Evolutionary conservation across 176 grass and related monocot genomes (phyloP), one percentile per base, ranked within the genome.

Genomic region (Tuctoria greenei): DNA sequence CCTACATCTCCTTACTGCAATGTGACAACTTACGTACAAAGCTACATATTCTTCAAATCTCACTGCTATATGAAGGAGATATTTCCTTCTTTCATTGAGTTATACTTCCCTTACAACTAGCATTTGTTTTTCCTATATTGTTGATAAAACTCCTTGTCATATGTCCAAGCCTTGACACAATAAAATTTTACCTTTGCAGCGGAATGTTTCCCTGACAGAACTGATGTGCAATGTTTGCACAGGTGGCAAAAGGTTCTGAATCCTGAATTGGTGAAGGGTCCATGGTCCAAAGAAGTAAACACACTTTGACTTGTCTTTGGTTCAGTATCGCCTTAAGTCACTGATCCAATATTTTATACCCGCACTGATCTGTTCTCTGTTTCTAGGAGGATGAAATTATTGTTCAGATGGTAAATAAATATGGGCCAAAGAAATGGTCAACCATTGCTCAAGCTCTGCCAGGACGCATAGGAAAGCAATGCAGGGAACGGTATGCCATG

Each of bases 161-260:
- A 66, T 37, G 16, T 45, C 24, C 27, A 77, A 90, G 24, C 28
- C 69, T 86, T 87, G 34, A 87, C 61, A 77, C 8, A 75, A 61
- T 34, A 2, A 25, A 46, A 14, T 74, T 74, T 3, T 88, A 63
- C 27, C 71, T 86, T 80, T 91, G 34, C 87, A 99, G 95, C 95
- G 72, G 95, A 99, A 83, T 90, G 85, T 82, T 92, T 99, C 61
- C 85, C 95, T 0, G 89, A 88, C 63, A 87, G 95, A 83, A 99
- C 95, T 17, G 95, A 99, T 82, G 95, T 99, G 56, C 95, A 99
- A 80, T 99, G 95, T 83, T 83, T 99, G 74, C 95, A 99, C 56
- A 99, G 95, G 61, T 99, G 95, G 95, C 95, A 96, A 61, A 96
- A 96, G 66, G 93, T 96, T 86, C 78, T 99, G 63, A 99, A 99